Evolutionary conservation across 2,329 filamentous ascomycete genomes (phyloP).

Genomic region (Clarireedia hainanense): DNA sequence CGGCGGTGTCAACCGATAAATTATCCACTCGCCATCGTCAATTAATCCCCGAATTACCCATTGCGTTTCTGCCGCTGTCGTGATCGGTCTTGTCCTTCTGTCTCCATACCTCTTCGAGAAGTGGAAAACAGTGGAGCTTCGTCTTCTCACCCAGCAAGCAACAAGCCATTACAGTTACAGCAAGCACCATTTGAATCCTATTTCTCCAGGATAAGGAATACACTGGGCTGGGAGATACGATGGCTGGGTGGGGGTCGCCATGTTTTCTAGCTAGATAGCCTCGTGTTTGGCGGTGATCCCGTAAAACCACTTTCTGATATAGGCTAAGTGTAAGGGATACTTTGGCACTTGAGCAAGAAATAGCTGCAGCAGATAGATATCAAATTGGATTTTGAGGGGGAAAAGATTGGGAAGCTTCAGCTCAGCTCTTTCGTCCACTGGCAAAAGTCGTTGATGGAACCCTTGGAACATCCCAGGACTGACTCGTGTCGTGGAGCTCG

Average conservation of each 20-base stretch:
- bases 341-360: too few relatives aligned
- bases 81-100: not conserved
- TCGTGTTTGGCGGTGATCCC: too few relatives aligned
- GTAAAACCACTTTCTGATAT: too few relatives aligned
- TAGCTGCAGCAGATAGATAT: not conserved
- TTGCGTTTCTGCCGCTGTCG: not conserved
- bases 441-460: not conserved
- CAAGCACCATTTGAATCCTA: not conserved
- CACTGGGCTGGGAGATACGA: not conserved
- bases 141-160: not conserved
- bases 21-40: too few relatives aligned
- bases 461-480: not conserved
- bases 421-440: not conserved
- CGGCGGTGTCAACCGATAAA: too few relatives aligned
- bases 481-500: not conserved
- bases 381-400: not conserved
- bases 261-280: too few relatives aligned
- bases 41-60: too few relatives aligned
- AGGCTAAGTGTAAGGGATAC: too few relatives aligned
- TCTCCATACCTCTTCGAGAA: not conserved
- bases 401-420: not conserved
- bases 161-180: not conserved
- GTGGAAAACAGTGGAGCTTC: not conserved
- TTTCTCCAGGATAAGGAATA: not conserved
- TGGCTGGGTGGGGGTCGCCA: too few relatives aligned